Percentiles rank a stretch among this genome's conserved stretches.
Evolutionary conservation across 2,329 filamentous ascomycete genomes (phyloP).

Genomic region (Rhynchosporium graminicola): DNA sequence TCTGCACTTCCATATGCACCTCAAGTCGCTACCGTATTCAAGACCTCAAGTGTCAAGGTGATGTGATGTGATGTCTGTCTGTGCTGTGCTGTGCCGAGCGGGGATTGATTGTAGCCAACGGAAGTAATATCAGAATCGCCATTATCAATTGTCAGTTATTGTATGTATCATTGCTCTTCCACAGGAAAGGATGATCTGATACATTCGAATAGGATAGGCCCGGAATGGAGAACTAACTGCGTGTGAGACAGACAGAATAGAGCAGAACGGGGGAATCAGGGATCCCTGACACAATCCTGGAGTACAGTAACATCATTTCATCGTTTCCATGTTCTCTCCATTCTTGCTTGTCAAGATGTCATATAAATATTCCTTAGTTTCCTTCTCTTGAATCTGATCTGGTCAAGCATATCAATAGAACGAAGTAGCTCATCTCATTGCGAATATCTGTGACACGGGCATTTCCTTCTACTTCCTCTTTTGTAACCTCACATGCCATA

Average conservation of each 20-base stretch:
- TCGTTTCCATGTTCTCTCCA: neutral
- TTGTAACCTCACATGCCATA: neutral
- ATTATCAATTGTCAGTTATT: neutral
- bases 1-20: neutral
- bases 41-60: neutral
- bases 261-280: neutral
- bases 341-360: neutral
- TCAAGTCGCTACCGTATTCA: neutral
- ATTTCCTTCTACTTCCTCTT: neutral
- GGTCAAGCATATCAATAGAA: neutral
- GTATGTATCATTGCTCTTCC: too few relatives aligned
- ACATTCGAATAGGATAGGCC: neutral
- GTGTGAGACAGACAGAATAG: neutral
- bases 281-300: neutral
- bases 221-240: too few relatives aligned
- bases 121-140: neutral
- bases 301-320: neutral
- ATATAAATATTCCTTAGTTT: neutral
- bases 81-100: neutral
- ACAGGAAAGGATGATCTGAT: neutral
- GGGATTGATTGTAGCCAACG: slow-evolving; percentile 3
- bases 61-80: neutral
- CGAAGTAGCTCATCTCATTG: neutral
- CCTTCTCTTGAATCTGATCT: neutral
- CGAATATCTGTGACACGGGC: neutral